Evolutionary conservation across 768 basidiomycete species (phyloP), one percentile per base, ranked within the genome.

Genomic region (Asterophora lycoperdoides): DNA sequence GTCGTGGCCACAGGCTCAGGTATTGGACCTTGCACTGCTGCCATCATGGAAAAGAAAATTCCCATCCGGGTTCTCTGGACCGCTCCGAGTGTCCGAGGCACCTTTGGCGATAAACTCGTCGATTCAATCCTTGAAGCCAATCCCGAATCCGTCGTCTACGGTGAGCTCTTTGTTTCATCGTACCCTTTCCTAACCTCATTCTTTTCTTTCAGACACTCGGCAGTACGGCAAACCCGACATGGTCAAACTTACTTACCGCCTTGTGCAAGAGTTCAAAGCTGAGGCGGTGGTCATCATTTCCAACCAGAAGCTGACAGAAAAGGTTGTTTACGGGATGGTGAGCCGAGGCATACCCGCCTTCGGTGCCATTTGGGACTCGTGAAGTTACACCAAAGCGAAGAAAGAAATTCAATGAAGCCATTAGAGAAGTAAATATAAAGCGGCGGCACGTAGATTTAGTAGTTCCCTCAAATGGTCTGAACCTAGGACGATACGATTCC

Each of bases 31-130:
- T 80, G 78, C 57, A 74, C 77, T 2, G 77, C 79, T 0, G 72
- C 71, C 44, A 75, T 83, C 48, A 59, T 82, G 46, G 79, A 74
- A 46, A 65, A 71, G 54, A 65, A 70, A 19, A 65, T 78, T 7
- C 79, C 80, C 4, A 77, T 78, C 41, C 70, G 74, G 14, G 69
- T 82, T 26, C 69, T 84, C n/a, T 82, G 81, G 81, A 80, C 80
- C 0, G 75, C 79, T 13, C 81, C 80, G 2, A 74, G 80, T 53
- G 78, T 80, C 35, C 72, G 79, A 14, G 67, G 77, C 62, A 84
- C 81, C 11, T 84, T 82, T 56, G 81, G 81, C 20, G 71, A 82
- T 60, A 70, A 79, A 44, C 66, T 84, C 10, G 80, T 82, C 1
- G 79, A 81, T 58, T 58, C 71, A 8, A 75, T 84, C 48, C 60